Evolutionary conservation across 1,284 basidiomycete species (phyloP).

Genomic region (Apiotrichum laibachii): DNA sequence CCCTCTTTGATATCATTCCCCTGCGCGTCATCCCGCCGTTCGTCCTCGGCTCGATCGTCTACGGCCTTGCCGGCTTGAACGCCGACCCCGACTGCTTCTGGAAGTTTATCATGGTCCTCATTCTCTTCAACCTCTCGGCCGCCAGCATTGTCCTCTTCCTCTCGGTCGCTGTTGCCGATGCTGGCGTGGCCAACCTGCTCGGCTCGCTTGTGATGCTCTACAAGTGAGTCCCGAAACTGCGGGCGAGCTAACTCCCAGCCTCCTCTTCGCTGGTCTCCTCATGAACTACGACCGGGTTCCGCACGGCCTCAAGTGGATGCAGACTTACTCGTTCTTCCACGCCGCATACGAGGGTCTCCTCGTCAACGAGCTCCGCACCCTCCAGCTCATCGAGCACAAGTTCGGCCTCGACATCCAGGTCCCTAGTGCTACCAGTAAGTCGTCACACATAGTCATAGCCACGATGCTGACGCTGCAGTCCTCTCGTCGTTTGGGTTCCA

Average conservation of each 20-base stretch:
- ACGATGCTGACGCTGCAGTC: constrained; percentile 47
- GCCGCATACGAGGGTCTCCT: constrained; percentile 95
- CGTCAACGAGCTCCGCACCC: constrained; percentile 89
- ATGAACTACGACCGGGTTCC: constrained; percentile 88
- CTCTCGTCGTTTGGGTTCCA: constrained; percentile 83
- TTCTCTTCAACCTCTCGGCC: constrained; percentile 92
- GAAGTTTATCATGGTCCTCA: constrained; percentile 94
- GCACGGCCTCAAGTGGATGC: constrained; percentile 73
- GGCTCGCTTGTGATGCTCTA: constrained; percentile 95
- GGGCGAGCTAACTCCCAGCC: constrained; percentile 54
- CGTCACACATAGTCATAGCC: too few relatives aligned
- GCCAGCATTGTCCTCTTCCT: constrained; percentile 86
- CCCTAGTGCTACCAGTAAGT: constrained; percentile 74
- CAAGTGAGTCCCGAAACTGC: constrained; percentile 64
- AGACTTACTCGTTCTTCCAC: constrained; percentile 94
- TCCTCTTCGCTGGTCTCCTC: constrained; percentile 90
- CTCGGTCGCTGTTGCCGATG: constrained; percentile 79
- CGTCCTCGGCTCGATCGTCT: constrained; percentile 90
- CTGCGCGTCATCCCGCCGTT: constrained; percentile 90
- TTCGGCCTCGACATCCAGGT: constrained; percentile 92
- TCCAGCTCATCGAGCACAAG: constrained; percentile 88
- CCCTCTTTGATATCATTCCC: constrained; percentile 93
- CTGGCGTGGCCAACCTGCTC: constrained; percentile 84
- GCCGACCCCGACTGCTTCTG: constrained; percentile 85
- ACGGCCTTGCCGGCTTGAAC: constrained; percentile 88